A percentile compares a stretch with the other conserved stretches of the same genome.
phyloP scores from a whole-genome alignment of 441 rosid genomes.

The Pelargonium citronellum region DNA sequence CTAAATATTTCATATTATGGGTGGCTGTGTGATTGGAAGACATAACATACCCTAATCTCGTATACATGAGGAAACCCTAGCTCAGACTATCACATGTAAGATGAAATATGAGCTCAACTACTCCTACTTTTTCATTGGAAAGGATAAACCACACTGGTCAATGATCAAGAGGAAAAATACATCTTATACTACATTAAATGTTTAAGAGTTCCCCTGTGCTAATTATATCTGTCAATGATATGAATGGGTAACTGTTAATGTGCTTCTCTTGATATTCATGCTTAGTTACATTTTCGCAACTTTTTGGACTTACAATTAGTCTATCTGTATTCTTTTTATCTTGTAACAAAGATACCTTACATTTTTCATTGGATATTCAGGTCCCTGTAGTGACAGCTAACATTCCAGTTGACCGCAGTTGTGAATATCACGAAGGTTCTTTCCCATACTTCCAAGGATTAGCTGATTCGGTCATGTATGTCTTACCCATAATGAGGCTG shows the following conservation, averaged over 20 bases:
- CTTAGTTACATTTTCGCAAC: background rate
- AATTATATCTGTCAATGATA: too few species aligned
- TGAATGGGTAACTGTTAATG: background rate
- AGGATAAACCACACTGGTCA: too few species aligned
- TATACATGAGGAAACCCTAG: too few species aligned
- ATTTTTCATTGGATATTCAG: conserved; percentile 36
- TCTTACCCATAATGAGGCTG: conserved; percentile 23
- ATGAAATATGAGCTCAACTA: too few species aligned
- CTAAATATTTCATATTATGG: too few species aligned
- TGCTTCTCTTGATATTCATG: conserved; percentile 14
- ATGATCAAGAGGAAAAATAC: too few species aligned
- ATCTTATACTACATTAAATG: too few species aligned
- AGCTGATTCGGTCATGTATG: conserved; percentile 72
- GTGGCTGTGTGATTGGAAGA: too few species aligned
- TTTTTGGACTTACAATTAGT: background rate
- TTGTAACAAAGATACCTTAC: conserved; percentile 4
- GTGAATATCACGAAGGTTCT: conserved; percentile 74
- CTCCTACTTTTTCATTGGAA: too few species aligned
- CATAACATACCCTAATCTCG: too few species aligned
- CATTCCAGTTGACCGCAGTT: conserved; percentile 66
- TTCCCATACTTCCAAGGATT: conserved; percentile 84
- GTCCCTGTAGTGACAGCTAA: conserved; percentile 95
- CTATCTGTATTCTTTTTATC: background rate
- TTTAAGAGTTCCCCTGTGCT: too few species aligned
- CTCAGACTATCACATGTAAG: too few species aligned